A percentile compares a stretch with the other conserved stretches of the same genome.
Conservation (phyloP, 805 yeast species). For the Debaryomyces prosopidis region DNA sequence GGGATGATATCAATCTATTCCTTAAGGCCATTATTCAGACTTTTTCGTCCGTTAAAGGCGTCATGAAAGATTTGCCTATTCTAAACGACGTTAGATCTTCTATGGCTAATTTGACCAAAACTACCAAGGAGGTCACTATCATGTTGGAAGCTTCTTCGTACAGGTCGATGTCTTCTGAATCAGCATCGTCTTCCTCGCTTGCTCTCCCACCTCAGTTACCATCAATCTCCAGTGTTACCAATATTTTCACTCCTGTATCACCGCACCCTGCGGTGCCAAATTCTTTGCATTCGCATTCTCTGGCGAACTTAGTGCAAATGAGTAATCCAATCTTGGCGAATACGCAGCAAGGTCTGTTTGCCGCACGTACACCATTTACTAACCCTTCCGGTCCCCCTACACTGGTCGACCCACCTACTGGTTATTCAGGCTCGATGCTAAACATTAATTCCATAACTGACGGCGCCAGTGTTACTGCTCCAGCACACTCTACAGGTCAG, state of each 20-base stretch:
- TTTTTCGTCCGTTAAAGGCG: constrained; percentile 76
- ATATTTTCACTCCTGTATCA: constrained; percentile 30
- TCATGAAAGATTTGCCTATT: constrained; percentile 79
- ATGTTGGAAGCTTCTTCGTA: constrained; percentile 58
- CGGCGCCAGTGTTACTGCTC: constrained; percentile 19
- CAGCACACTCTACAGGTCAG: constrained; percentile 33
- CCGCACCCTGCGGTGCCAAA: constrained; percentile 22
- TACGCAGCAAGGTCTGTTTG: neutral
- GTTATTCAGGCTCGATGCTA: neutral
- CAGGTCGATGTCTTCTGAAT: constrained; percentile 28
- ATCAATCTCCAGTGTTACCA: constrained; percentile 33
- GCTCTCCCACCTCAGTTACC: constrained; percentile 24
- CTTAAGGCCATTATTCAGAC: constrained; percentile 82
- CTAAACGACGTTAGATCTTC: constrained; percentile 78
- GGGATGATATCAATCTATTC: constrained; percentile 84
- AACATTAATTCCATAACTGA: neutral
- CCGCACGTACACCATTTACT: neutral
- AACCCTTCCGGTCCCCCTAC: neutral
- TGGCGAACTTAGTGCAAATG: constrained; percentile 6
- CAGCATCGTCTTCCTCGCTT: constrained; percentile 5
- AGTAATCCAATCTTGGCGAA: neutral
- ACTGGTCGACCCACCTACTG: neutral
- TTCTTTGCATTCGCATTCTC: constrained; percentile 8
- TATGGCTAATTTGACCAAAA: constrained; percentile 78
- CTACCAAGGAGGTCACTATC: constrained; percentile 91